These are phyloP conservation scores for Phyllachora maydis DNA, from an alignment of 2,329 filamentous ascomycete genomes.

Conservation along the genomic window DNA sequence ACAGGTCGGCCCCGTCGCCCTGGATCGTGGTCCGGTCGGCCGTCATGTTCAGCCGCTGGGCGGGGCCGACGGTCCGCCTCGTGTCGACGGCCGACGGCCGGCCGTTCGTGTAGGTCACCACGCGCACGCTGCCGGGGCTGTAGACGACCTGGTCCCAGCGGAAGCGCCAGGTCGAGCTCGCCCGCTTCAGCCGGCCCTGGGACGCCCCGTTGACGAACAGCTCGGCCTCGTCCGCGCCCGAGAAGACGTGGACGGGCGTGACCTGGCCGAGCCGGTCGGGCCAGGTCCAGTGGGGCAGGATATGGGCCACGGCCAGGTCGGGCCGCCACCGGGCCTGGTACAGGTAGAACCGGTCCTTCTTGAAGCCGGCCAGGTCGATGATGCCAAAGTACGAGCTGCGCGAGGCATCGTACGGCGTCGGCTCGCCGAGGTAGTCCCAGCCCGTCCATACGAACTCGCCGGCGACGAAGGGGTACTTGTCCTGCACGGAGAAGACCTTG, in stretches of 20 bases:
- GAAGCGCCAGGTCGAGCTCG: constrained; percentile 19
- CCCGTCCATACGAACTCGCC: constrained; percentile 18
- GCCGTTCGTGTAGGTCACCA: constrained; percentile 24
- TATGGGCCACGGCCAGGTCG: constrained; percentile 22
- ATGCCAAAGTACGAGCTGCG: constrained; percentile 33
- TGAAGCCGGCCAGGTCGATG: constrained; percentile 32
- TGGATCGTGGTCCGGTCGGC: constrained; percentile 16
- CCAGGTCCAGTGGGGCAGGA: constrained; percentile 36
- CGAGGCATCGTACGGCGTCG: constrained; percentile 16
- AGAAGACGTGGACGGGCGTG: constrained; percentile 31
- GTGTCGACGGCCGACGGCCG: constrained; percentile 20
- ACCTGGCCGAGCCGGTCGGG: constrained; percentile 19
- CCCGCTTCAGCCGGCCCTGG: constrained; percentile 15
- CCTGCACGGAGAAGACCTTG: constrained; percentile 27
- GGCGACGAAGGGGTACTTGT: constrained; percentile 24
- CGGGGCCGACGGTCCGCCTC: constrained; percentile 16
- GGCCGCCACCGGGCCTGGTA: constrained; percentile 31
- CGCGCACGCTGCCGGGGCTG: constrained; percentile 19
- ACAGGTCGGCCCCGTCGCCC: constrained; percentile 21
- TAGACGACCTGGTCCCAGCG: constrained; percentile 29
- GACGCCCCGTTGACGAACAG: constrained; percentile 27
- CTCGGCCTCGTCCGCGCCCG: constrained; percentile 27
- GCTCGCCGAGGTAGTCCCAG: constrained; percentile 11
- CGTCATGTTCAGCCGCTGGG: constrained; percentile 13
- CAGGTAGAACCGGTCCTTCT: constrained; percentile 30